phyloP scores from a whole-genome alignment of 1,139 yeast genomes.

The Hansenula sp. region DNA sequence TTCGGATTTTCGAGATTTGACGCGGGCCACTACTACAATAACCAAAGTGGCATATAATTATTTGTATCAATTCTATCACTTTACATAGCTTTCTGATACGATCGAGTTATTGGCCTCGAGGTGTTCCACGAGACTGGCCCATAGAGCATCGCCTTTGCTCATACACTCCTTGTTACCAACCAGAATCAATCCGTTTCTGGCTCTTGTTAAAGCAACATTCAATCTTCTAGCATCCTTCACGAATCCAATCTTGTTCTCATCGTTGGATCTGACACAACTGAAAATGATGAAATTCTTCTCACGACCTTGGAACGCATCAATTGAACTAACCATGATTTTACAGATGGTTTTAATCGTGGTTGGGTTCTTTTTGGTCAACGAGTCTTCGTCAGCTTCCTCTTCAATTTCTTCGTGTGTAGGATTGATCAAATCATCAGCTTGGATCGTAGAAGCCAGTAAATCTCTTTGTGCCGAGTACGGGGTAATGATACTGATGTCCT shows the following conservation, averaged over 20 bases:
- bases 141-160: constrained; percentile 40
- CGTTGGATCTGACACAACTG: constrained; percentile 58
- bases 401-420: constrained; percentile 46
- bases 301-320: constrained; percentile 66
- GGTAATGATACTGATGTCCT: constrained; percentile 61
- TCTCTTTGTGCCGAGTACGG: constrained; percentile 75
- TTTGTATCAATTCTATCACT: neutral
- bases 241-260: constrained; percentile 49
- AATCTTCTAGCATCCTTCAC: constrained; percentile 52
- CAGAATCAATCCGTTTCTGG: constrained; percentile 49
- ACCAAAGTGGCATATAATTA: neutral
- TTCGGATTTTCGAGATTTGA: neutral
- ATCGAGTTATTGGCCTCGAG: constrained; percentile 24
- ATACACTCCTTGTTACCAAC: constrained; percentile 55
- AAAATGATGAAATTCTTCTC: constrained; percentile 56
- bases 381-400: constrained; percentile 51
- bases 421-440: constrained; percentile 48
- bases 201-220: constrained; percentile 63
- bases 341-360: constrained; percentile 57
- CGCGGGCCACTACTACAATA: neutral
- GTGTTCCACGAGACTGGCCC: constrained; percentile 48
- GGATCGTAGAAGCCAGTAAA: constrained; percentile 45
- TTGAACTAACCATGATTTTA: constrained; percentile 64
- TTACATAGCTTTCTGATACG: constrained; percentile 8
- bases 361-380: constrained; percentile 33